phyloP scores from a whole-genome alignment of 78 protist genomes.

The slime mould (Dictyostelium discoideum) region DNA sequence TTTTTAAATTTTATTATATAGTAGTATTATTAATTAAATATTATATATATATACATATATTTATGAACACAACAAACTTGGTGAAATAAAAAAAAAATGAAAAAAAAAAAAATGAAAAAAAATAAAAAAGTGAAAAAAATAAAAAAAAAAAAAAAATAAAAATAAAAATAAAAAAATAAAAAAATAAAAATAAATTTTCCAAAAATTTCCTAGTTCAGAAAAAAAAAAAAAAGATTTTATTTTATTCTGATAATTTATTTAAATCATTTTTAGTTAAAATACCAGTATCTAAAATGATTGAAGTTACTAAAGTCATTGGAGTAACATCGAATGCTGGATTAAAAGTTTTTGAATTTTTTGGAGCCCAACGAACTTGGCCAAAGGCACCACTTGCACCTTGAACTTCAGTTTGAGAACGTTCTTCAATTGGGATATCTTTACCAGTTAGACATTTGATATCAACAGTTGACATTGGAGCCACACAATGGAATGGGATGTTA shows the following conservation, averaged over 20 bases:
- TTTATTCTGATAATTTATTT: not conserved
- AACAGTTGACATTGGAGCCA: constrained; percentile 85
- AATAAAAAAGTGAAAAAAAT: too few species aligned
- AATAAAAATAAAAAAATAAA: too few species aligned
- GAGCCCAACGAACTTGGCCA: constrained; percentile 83
- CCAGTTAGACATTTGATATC: constrained; percentile 56
- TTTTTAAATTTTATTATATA: not conserved
- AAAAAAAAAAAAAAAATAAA: too few species aligned
- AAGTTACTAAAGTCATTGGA: constrained; percentile 60
- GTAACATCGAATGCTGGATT: constrained; percentile 89
- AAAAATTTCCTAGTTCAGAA: too few species aligned
- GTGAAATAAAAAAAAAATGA: not conserved
- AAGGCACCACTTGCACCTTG: constrained; percentile 76
- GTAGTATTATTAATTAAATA: too few species aligned
- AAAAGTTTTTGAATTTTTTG: constrained; percentile 49
- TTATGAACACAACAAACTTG: too few species aligned
- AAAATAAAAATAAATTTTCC: too few species aligned
- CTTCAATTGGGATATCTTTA: constrained; percentile 82
- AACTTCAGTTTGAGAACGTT: constrained; percentile 66
- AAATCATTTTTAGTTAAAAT: not conserved
- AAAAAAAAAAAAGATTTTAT: not conserved
- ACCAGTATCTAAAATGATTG: constrained; percentile 77
- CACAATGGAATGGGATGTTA: constrained; percentile 80
- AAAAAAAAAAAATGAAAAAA: too few species aligned
- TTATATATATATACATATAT: too few species aligned